These are phyloP conservation scores for Phytophthora syringae DNA, from an alignment of 352 stramenopile genomes.

Conservation along the genomic window DNA sequence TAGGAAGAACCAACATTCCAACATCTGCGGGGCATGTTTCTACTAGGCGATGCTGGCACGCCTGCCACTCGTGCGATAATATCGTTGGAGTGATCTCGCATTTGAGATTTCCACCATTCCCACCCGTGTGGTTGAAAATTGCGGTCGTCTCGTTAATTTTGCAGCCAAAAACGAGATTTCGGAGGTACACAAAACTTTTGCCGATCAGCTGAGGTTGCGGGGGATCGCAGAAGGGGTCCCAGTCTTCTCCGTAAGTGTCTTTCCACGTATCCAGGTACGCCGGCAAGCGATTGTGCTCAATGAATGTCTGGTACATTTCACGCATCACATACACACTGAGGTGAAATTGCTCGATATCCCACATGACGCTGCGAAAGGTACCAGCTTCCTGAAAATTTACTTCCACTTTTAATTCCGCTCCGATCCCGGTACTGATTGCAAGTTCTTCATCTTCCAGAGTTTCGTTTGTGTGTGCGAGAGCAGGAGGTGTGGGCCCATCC, in stretches of 20 bases:
- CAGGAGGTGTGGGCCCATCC: slow-evolving; percentile 32
- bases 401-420: slow-evolving; percentile 75
- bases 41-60: slow-evolving; percentile 62
- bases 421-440: slow-evolving; percentile 53
- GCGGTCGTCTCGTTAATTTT: slow-evolving; percentile 63
- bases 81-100: slow-evolving; percentile 71
- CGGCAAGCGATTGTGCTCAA: slow-evolving; percentile 68
- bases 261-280: slow-evolving; percentile 41
- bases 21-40: slow-evolving; percentile 61
- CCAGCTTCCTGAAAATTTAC: slow-evolving; percentile 81
- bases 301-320: slow-evolving; percentile 90
- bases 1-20: slow-evolving; percentile 43
- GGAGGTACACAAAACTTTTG: slow-evolving; percentile 71
- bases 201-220: slow-evolving; percentile 77
- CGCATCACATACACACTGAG: slow-evolving; percentile 84
- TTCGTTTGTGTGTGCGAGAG: slow-evolving; percentile 32
- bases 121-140: slow-evolving; percentile 64
- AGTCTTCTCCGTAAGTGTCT: slow-evolving; percentile 40
- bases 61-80: slow-evolving; percentile 81
- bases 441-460: slow-evolving; percentile 69
- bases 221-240: slow-evolving; percentile 83
- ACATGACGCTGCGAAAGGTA: slow-evolving; percentile 78
- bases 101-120: slow-evolving; percentile 46
- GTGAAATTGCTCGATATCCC: slow-evolving; percentile 84
- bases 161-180: slow-evolving; percentile 63